These are phyloP conservation scores for Hansfordia pulvinata DNA, from an alignment of 2,329 filamentous ascomycete genomes.

Conservation along the genomic window DNA sequence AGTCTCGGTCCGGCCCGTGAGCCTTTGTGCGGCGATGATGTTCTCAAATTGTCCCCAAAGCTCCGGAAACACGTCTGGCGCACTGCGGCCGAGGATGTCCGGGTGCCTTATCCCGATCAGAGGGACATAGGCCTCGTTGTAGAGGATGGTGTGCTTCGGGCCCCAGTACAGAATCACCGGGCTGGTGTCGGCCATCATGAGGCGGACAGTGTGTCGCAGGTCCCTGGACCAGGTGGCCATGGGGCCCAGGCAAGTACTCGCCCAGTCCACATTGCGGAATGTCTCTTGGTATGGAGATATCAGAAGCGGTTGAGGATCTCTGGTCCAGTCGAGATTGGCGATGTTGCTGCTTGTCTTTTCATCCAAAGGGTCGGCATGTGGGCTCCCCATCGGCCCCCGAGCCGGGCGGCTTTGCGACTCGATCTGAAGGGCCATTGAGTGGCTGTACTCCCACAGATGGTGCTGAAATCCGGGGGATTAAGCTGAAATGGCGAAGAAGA, in stretches of 20 bases:
- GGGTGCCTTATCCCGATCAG: constrained; percentile 20
- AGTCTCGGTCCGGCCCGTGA: constrained; percentile 10
- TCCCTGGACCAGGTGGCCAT: constrained; percentile 22
- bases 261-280: constrained; percentile 25
- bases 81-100: constrained; percentile 18
- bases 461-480: too few species aligned
- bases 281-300: constrained; percentile 11
- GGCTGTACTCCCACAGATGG: too few species aligned
- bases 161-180: constrained; percentile 22
- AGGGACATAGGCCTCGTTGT: constrained; percentile 20
- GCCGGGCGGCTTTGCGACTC: too few species aligned
- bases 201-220: constrained; percentile 21
- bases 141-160: constrained; percentile 14
- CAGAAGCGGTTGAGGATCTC: constrained; percentile 3
- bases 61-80: constrained; percentile 23
- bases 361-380: too few species aligned
- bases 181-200: constrained; percentile 20
- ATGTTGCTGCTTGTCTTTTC: too few species aligned
- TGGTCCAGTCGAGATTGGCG: constrained; percentile 10
- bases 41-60: constrained; percentile 17
- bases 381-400: too few species aligned
- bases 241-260: constrained; percentile 23
- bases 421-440: too few species aligned
- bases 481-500: too few species aligned
- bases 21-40: constrained; percentile 13